Percentiles rank a stretch among this genome's conserved stretches.
Conservation (phyloP, 306 rosid species). For the Canavalia gladiata region DNA sequence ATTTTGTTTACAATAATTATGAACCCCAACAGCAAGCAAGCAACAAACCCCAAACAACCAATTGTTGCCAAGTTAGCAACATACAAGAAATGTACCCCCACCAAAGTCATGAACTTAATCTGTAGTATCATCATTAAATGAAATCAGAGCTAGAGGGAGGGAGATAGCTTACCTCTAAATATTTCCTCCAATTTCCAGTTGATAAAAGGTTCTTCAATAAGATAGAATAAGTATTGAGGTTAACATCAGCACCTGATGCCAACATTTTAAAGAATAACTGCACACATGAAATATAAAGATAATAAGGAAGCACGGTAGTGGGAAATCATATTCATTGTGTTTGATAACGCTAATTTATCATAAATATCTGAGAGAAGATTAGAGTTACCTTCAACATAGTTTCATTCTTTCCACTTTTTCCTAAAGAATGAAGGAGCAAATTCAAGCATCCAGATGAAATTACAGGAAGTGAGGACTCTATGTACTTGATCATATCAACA, state of each 20-base stretch:
- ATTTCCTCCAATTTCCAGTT: conserved; percentile 94
- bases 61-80: conserved; percentile 14
- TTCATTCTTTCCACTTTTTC: conserved; percentile 88
- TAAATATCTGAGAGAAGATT: conserved; percentile 31
- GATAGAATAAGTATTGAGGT: conserved; percentile 76
- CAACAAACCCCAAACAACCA: conserved; percentile 27
- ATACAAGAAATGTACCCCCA: background rate
- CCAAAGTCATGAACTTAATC: conserved; percentile 26
- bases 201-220: conserved; percentile 86
- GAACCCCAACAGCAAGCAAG: background rate
- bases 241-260: conserved; percentile 72
- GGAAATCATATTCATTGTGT: conserved; percentile 42
- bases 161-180: conserved; percentile 75
- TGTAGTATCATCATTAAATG: conserved; percentile 32
- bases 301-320: conserved; percentile 41
- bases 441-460: conserved; percentile 75
- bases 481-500: conserved; percentile 68
- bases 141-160: background rate
- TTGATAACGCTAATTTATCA: conserved; percentile 36
- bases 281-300: conserved; percentile 31
- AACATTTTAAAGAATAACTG: conserved; percentile 89
- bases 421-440: conserved; percentile 78
- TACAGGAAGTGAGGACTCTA: conserved; percentile 79
- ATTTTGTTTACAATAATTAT: no score
- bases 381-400: conserved; percentile 82